These are phyloP conservation scores for Lactarius psammicola DNA, from an alignment of 768 basidiomycete genomes.

Conservation along the genomic window DNA sequence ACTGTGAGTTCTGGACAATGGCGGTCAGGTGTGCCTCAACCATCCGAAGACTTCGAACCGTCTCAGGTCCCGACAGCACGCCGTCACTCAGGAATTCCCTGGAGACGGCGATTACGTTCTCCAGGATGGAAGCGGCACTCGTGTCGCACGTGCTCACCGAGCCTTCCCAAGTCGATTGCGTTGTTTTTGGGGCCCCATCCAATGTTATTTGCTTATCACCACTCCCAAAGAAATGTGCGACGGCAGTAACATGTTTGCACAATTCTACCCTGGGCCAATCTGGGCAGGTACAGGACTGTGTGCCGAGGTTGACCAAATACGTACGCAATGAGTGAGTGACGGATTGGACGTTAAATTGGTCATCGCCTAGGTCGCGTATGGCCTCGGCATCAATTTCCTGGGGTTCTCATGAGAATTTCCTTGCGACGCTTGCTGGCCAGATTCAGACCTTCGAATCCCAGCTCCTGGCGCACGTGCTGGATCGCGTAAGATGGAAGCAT, in stretches of 20 bases:
- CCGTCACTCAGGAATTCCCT: too few relatives aligned
- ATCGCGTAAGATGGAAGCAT: neutral
- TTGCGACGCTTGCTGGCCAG: neutral
- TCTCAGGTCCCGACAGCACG: too few relatives aligned
- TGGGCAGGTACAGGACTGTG: neutral
- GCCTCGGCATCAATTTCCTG: neutral
- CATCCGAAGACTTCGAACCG: too few relatives aligned
- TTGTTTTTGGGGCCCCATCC: neutral
- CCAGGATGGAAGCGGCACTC: too few relatives aligned
- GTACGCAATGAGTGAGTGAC: neutral
- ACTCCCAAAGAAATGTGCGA: neutral
- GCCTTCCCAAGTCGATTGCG: neutral
- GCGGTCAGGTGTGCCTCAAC: too few relatives aligned
- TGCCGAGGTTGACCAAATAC: neutral
- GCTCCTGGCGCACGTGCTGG: neutral
- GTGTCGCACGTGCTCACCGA: too few relatives aligned
- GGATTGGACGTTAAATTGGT: neutral
- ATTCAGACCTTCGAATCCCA: constrained; percentile 2
- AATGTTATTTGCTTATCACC: neutral
- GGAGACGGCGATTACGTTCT: too few relatives aligned
- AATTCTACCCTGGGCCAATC: neutral
- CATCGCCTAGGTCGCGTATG: neutral
- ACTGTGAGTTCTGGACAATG: too few relatives aligned
- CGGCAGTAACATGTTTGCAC: constrained; percentile 8
- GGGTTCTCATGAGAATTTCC: neutral